Evolutionary conservation across 495 filamentous ascomycete species (phyloP).

Genomic region (Chaetomium tenue): DNA sequence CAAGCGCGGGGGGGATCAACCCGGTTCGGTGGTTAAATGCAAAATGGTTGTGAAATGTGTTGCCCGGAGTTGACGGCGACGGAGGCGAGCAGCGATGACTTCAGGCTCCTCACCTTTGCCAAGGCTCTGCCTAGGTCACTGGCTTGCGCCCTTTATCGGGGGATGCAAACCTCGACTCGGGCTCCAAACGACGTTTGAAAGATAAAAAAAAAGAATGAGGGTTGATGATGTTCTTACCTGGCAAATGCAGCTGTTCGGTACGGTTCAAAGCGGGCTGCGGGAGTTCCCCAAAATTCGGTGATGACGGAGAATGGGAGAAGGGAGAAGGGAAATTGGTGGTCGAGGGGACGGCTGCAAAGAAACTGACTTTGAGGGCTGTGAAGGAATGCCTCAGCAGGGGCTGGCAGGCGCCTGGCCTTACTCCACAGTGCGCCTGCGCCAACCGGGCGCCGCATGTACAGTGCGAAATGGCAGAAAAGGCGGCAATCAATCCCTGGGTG

Average conservation of each 20-base stretch:
- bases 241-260: conserved; percentile 4
- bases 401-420: conserved; percentile 4
- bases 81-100: conserved; percentile 7
- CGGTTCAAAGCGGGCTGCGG: conserved; percentile 11
- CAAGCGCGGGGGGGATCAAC: conserved; percentile 3
- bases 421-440: conserved; percentile 20
- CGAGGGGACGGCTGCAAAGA: conserved; percentile 10
- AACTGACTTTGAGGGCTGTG: conserved; percentile 3
- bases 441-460: conserved; percentile 18
- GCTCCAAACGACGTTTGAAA: not conserved
- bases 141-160: conserved; percentile 8
- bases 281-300: not conserved
- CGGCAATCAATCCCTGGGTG: conserved; percentile 4
- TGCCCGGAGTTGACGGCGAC: conserved; percentile 9
- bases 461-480: conserved; percentile 19
- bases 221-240: conserved; percentile 17
- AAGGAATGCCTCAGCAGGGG: conserved; percentile 13
- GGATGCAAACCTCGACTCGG: not conserved
- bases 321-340: conserved; percentile 2
- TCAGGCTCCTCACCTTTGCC: conserved; percentile 8
- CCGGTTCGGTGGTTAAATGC: conserved; percentile 16
- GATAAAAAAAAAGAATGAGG: not conserved
- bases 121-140: conserved; percentile 7
- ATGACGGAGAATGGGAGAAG: too few species aligned
- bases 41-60: conserved; percentile 9